phyloP scores from a whole-genome alignment of 2,329 filamentous ascomycete genomes.

The Pleomassaria siparia region DNA sequence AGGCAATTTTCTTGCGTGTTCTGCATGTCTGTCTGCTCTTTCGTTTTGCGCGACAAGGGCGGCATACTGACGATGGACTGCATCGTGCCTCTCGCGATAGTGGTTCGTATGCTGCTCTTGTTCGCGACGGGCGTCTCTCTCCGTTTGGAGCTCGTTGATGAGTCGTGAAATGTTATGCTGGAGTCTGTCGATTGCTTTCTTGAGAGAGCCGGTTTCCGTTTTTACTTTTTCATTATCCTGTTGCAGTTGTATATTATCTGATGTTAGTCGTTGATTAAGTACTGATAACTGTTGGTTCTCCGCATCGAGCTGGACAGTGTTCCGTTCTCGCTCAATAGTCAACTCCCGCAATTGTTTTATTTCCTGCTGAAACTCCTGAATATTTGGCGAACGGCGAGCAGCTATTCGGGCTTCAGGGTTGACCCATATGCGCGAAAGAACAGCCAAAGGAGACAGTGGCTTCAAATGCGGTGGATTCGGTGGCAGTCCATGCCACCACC shows the following conservation, averaged over 20 bases:
- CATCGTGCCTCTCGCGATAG: conserved; percentile 1
- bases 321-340: background rate
- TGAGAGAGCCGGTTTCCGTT: background rate
- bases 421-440: conserved; percentile 4
- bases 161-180: background rate
- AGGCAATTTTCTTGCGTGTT: background rate
- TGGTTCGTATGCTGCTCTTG: background rate
- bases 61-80: background rate
- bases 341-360: conserved; percentile 3
- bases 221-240: background rate
- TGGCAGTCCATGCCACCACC: conserved; percentile 7
- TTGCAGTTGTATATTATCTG: conserved; percentile 2
- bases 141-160: background rate
- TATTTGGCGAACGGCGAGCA: background rate
- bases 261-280: background rate
- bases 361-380: background rate
- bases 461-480: background rate
- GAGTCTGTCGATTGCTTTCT: background rate
- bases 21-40: background rate
- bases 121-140: background rate
- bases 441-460: background rate
- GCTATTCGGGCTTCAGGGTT: conserved; percentile 6
- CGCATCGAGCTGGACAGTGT: background rate
- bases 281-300: background rate
- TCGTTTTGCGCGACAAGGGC: background rate